Conservation (phyloP, 768 basidiomycete genomes). For the Suillus plorans region DNA sequence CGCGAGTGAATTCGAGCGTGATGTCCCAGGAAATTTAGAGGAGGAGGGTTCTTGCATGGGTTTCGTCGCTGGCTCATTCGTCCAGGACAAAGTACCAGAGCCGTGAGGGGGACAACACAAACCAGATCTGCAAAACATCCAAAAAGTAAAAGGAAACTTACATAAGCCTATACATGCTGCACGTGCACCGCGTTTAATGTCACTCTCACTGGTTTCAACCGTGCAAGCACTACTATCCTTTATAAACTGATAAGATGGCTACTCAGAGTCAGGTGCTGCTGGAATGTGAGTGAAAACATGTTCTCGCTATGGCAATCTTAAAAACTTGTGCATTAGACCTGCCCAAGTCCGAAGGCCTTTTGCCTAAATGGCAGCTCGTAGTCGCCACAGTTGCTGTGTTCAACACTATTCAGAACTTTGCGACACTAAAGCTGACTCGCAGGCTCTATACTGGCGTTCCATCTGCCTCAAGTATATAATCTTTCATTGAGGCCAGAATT, state of each 20-base stretch:
- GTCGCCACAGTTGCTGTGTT: conserved; percentile 77
- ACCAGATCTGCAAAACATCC: conserved; percentile 18
- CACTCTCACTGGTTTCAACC: not conserved
- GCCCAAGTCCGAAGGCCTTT: conserved; percentile 63
- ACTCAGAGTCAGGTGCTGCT: conserved; percentile 18
- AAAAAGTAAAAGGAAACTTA: conserved; percentile 26
- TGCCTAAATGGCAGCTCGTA: conserved; percentile 88
- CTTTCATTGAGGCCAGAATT: not conserved
- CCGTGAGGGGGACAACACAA: conserved; percentile 12
- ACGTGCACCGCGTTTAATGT: conserved; percentile 16
- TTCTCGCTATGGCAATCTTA: conserved; percentile 1
- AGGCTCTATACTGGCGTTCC: conserved; percentile 63
- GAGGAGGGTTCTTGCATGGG: conserved; percentile 33
- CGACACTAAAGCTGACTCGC: conserved; percentile 74
- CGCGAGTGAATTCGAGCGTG: conserved; percentile 33
- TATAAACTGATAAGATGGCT: conserved; percentile 1
- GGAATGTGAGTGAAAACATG: conserved; percentile 19
- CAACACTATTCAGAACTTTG: conserved; percentile 84
- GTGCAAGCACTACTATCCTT: not conserved
- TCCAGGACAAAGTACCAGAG: conserved; percentile 19
- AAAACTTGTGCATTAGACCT: conserved; percentile 42
- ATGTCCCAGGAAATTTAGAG: conserved; percentile 26
- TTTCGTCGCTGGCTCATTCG: conserved; percentile 20
- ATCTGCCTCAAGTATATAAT: conserved; percentile 35
- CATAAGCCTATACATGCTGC: conserved; percentile 15